These are phyloP conservation scores for Neurospora sp. DNA, from an alignment of 495 filamentous ascomycete species.

Conservation along the genomic window DNA sequence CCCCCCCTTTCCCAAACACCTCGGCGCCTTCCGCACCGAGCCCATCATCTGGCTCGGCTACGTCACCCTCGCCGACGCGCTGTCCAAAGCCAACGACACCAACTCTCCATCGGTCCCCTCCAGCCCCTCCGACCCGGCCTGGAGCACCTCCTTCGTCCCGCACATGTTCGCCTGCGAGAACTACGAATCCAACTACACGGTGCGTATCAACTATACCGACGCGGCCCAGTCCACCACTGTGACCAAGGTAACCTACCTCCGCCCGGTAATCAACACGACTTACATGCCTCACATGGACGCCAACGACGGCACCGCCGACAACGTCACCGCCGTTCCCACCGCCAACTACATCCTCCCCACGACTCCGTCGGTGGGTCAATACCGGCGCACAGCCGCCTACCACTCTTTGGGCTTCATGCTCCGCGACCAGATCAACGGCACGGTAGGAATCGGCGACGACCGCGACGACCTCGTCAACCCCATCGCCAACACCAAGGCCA, in stretches of 20 bases:
- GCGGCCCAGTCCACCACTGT: conserved; percentile 19
- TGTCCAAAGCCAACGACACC: conserved; percentile 8
- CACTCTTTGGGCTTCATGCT: conserved; percentile 25
- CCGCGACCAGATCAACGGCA: conserved; percentile 27
- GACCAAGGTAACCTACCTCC: conserved; percentile 14
- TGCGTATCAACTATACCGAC: conserved; percentile 23
- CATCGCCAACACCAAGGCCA: conserved; percentile 23
- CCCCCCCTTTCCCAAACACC: conserved; percentile 22
- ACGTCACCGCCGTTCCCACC: conserved; percentile 25
- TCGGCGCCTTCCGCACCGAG: conserved; percentile 30
- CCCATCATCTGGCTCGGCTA: conserved; percentile 30
- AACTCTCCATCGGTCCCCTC: conserved; percentile 7
- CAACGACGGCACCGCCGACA: conserved; percentile 28
- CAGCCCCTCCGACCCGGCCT: conserved; percentile 13
- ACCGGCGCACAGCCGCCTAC: conserved; percentile 25
- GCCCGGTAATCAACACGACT: conserved; percentile 27
- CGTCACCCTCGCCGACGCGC: conserved; percentile 9
- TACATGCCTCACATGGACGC: conserved; percentile 20
- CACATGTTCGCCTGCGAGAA: conserved; percentile 31
- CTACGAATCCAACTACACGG: conserved; percentile 26
- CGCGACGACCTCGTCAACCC: conserved; percentile 20
- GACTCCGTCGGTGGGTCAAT: neutral
- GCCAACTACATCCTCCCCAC: conserved; percentile 24
- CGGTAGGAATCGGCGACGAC: conserved; percentile 11
- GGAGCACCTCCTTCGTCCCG: conserved; percentile 22